Evolutionary conservation across 2,329 filamentous ascomycete genomes (phyloP).

Genomic region (Penicillium sp.): DNA sequence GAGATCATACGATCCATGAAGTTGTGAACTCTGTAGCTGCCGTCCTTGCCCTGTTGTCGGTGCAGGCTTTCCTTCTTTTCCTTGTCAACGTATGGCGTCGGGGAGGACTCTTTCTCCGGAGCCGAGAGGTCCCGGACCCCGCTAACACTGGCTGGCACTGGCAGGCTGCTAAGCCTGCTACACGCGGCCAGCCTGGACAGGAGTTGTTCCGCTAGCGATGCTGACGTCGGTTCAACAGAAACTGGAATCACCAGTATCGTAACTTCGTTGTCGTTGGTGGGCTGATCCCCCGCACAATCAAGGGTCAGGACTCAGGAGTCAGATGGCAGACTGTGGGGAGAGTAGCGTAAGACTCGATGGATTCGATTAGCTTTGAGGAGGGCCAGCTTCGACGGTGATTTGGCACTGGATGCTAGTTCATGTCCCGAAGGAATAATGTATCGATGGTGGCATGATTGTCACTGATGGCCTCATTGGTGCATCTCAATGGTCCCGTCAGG

Average conservation of each 20-base stretch:
- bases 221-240: background rate
- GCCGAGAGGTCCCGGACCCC: background rate
- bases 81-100: background rate
- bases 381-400: background rate
- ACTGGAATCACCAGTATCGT: background rate
- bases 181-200: background rate
- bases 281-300: constrained; percentile 2
- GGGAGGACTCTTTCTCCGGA: background rate
- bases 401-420: background rate
- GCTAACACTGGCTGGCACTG: no score
- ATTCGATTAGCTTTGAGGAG: background rate
- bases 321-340: constrained; percentile 5
- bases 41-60: background rate
- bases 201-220: background rate
- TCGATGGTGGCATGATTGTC: background rate
- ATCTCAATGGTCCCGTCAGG: background rate
- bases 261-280: background rate
- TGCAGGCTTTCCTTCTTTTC: background rate
- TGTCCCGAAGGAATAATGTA: background rate
- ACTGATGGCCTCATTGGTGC: background rate
- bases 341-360: background rate
- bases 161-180: background rate
- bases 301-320: constrained; percentile 8
- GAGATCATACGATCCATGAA: background rate
- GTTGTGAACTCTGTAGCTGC: background rate